A percentile compares a stretch with the other conserved stretches of the same genome.
These are phyloP conservation scores for Grosmannia huntii DNA, from an alignment of 2,329 filamentous ascomycete species.

Conservation along the genomic window DNA sequence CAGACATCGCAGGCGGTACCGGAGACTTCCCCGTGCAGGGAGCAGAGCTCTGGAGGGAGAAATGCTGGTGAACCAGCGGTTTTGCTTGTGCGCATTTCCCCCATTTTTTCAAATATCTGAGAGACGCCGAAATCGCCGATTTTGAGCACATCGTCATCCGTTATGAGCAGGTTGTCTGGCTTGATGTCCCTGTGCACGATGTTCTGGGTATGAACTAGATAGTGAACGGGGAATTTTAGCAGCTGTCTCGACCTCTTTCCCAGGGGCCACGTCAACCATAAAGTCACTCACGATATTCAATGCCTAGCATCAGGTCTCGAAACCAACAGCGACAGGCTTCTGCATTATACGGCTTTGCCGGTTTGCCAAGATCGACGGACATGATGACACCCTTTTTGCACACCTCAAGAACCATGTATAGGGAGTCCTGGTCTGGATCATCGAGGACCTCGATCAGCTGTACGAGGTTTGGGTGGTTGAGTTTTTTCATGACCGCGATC, in stretches of 20 bases:
- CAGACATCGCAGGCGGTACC: constrained; percentile 90
- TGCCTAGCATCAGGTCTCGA: constrained; percentile 82
- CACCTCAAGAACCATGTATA: constrained; percentile 99
- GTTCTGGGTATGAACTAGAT: constrained; percentile 74
- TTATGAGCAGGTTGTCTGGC: constrained; percentile 87
- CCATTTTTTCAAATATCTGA: constrained; percentile 84
- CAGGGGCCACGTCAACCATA: neutral
- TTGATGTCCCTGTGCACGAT: constrained; percentile 97
- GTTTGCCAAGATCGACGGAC: constrained; percentile 82
- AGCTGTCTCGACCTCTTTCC: too few relatives aligned
- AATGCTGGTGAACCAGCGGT: constrained; percentile 93
- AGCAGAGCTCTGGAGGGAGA: constrained; percentile 82
- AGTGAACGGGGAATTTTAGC: neutral
- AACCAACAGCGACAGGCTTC: constrained; percentile 87
- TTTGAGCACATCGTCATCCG: constrained; percentile 84
- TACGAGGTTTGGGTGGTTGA: constrained; percentile 90
- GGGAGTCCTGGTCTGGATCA: constrained; percentile 85
- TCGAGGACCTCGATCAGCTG: constrained; percentile 88
- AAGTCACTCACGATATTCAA: constrained; percentile 65
- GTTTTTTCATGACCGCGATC: constrained; percentile 98
- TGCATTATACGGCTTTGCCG: constrained; percentile 67
- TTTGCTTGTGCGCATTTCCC: constrained; percentile 83
- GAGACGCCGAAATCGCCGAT: constrained; percentile 98
- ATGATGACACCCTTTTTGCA: constrained; percentile 97
- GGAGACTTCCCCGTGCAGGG: constrained; percentile 74